A percentile compares a stretch with the other conserved stretches of the same genome.
Evolutionary conservation across 2,329 filamentous ascomycete genomes (phyloP).

Genomic region (Colletotrichum sp.): DNA sequence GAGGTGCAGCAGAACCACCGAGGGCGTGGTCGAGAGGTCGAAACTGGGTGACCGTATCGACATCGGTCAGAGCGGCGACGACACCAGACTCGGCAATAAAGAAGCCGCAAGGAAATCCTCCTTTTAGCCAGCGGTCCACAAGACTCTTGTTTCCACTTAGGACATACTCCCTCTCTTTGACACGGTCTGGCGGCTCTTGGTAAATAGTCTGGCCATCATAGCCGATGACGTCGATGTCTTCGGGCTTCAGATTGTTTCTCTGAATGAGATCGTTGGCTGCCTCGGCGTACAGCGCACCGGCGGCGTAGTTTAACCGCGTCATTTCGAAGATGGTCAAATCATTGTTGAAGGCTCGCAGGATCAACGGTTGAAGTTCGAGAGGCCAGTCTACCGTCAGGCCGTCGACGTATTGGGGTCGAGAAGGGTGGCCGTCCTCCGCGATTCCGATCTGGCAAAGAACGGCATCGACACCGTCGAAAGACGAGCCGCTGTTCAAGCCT

Average conservation of each 20-base stretch:
- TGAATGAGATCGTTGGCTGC: slow-evolving; percentile 28
- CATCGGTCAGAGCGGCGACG: slow-evolving; percentile 31
- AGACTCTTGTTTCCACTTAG: slow-evolving; percentile 27
- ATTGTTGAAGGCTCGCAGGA: slow-evolving; percentile 31
- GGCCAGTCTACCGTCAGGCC: slow-evolving; percentile 34
- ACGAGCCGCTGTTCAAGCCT: slow-evolving; percentile 33
- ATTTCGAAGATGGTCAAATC: slow-evolving; percentile 31
- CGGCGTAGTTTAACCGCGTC: slow-evolving; percentile 33
- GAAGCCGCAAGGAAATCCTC: slow-evolving; percentile 24
- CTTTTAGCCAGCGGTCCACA: slow-evolving; percentile 29
- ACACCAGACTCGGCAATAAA: slow-evolving; percentile 35
- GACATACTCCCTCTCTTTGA: slow-evolving; percentile 23
- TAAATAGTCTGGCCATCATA: slow-evolving; percentile 36
- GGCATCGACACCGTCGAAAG: slow-evolving; percentile 34
- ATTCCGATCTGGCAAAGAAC: slow-evolving; percentile 31
- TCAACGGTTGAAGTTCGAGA: slow-evolving; percentile 26
- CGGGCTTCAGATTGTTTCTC: slow-evolving; percentile 23
- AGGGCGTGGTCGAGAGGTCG: slow-evolving; percentile 33
- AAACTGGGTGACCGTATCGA: slow-evolving; percentile 34
- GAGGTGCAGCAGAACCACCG: slow-evolving; percentile 30
- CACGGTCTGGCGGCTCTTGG: slow-evolving; percentile 31
- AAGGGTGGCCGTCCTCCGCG: slow-evolving; percentile 31
- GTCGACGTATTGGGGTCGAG: slow-evolving; percentile 29
- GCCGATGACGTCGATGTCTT: slow-evolving; percentile 32
- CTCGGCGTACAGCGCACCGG: slow-evolving; percentile 32